phyloP scores from a whole-genome alignment of 1,284 basidiomycete species.

The Ustilago hordei region DNA sequence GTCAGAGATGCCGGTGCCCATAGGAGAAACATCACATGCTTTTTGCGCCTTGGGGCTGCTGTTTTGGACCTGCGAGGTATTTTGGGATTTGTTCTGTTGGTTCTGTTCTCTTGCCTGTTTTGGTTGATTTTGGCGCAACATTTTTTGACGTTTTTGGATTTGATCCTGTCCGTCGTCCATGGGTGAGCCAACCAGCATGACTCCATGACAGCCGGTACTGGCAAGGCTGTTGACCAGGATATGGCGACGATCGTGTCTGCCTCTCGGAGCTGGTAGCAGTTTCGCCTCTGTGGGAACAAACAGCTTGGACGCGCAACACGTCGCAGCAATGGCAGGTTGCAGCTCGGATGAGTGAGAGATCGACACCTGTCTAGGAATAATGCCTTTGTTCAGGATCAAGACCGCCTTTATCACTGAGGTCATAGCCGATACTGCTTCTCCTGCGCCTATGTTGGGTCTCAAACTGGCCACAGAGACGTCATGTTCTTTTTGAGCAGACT shows the following conservation, averaged over 20 bases:
- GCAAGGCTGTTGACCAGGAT: conserved; percentile 49
- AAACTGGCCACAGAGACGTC: conserved; percentile 36
- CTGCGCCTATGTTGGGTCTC: conserved; percentile 45
- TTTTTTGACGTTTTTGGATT: too few species aligned
- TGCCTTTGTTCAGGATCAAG: conserved; percentile 33
- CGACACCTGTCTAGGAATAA: conserved; percentile 38
- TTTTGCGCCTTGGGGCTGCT: too few species aligned
- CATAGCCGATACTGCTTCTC: conserved; percentile 51
- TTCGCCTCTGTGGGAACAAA: conserved; percentile 28
- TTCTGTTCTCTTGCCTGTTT: too few species aligned
- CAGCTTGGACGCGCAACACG: conserved; percentile 16
- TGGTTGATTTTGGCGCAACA: too few species aligned
- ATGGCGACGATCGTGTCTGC: background rate
- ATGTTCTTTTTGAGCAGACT: background rate
- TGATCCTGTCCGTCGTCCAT: conserved; percentile 6
- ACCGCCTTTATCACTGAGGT: conserved; percentile 51
- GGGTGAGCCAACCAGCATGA: conserved; percentile 21
- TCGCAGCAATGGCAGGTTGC: conserved; percentile 23
- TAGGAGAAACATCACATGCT: background rate
- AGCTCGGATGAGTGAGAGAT: conserved; percentile 23
- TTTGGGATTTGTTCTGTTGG: too few species aligned
- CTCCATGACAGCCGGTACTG: conserved; percentile 37
- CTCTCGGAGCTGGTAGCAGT: conserved; percentile 8
- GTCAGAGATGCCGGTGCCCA: background rate
- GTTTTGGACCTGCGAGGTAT: too few species aligned